A percentile compares a stretch with the other conserved stretches of the same genome.
Conservation (phyloP, 768 basidiomycete genomes). For the Coprinopsis marcescibilis region DNA sequence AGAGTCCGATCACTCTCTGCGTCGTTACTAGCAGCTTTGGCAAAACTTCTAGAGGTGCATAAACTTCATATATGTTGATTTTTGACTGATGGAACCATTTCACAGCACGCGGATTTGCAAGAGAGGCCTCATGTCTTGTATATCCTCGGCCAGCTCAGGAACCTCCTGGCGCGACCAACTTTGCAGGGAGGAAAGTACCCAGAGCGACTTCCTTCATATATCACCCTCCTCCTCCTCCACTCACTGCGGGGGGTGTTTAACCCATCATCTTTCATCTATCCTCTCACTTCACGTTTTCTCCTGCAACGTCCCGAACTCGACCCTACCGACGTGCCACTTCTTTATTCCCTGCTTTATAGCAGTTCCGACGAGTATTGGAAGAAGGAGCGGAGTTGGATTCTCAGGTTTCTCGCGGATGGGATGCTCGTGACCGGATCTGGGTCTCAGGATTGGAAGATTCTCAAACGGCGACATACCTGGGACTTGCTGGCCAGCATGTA, state of each 20-base stretch:
- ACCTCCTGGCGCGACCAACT: constrained; percentile 39
- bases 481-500: constrained; percentile 80
- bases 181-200: constrained; percentile 28
- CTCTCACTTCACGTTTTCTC: constrained; percentile 79
- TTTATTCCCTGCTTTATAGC: constrained; percentile 86
- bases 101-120: constrained; percentile 59
- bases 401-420: constrained; percentile 77
- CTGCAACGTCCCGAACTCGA: constrained; percentile 86
- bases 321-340: constrained; percentile 78
- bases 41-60: constrained; percentile 59
- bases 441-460: constrained; percentile 72
- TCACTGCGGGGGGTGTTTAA: constrained; percentile 78
- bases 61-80: background rate
- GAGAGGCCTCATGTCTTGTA: constrained; percentile 72
- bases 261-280: constrained; percentile 85
- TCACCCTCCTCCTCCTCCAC: constrained; percentile 78
- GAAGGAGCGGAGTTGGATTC: constrained; percentile 86
- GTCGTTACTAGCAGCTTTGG: constrained; percentile 55
- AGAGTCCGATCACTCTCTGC: constrained; percentile 56
- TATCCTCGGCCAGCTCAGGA: constrained; percentile 60
- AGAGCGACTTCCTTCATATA: constrained; percentile 66
- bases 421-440: constrained; percentile 41
- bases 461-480: constrained; percentile 83
- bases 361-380: constrained; percentile 74
- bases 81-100: constrained; percentile 1